phyloP scores from a whole-genome alignment of 148 eudicot genomes.

The Rheum nobile region DNA sequence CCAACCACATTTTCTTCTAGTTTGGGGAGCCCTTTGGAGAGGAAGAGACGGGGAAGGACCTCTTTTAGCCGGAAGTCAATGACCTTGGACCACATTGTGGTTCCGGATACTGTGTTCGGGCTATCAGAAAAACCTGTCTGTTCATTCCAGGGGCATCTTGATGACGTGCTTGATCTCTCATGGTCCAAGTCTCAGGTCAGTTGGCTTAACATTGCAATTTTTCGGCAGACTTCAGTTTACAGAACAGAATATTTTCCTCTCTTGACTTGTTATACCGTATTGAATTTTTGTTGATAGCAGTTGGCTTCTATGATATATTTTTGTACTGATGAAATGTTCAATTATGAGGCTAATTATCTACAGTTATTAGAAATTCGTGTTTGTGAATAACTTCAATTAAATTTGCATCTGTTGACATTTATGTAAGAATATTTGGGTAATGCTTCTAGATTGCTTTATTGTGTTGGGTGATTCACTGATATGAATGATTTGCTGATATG shows the following conservation, averaged over 20 bases:
- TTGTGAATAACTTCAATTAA: not conserved
- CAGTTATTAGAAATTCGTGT: not conserved
- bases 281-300: not conserved
- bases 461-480: not conserved
- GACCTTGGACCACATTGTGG: constrained; percentile 54
- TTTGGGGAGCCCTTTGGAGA: constrained; percentile 48
- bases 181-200: constrained; percentile 98
- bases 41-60: constrained; percentile 70
- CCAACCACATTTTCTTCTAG: constrained; percentile 42
- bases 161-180: constrained; percentile 89
- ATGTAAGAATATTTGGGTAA: not conserved
- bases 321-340: not conserved
- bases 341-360: not conserved
- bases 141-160: constrained; percentile 82
- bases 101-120: constrained; percentile 75
- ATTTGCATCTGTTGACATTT: not conserved
- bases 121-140: constrained; percentile 85
- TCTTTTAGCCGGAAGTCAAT: constrained; percentile 78
- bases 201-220: constrained; percentile 8
- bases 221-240: not conserved
- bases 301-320: not conserved
- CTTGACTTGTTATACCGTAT: not conserved
- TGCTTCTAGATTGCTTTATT: not conserved
- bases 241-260: not conserved
- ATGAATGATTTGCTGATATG: not conserved